A percentile compares a stretch with the other conserved stretches of the same genome.
These are phyloP conservation scores for Symmetrospora coprosmae DNA, from an alignment of 768 basidiomycete species.

Conservation along the genomic window DNA sequence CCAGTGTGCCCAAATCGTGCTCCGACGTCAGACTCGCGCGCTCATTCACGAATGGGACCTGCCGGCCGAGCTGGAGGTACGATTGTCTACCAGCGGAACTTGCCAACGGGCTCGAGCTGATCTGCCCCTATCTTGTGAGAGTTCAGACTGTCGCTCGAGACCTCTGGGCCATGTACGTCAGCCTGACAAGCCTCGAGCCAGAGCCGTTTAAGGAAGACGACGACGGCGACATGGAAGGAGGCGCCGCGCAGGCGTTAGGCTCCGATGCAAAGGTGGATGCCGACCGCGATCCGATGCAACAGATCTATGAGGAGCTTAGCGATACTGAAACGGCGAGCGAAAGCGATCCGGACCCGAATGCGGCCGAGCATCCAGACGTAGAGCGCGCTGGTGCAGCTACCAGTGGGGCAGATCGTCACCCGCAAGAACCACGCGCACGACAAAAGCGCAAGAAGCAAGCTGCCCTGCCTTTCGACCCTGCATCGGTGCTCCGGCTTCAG, in stretches of 20 bases:
- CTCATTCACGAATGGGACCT: slow-evolving; percentile 18
- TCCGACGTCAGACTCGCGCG: slow-evolving; percentile 35
- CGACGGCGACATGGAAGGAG: background rate
- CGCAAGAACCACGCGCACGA: background rate
- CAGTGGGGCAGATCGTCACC: background rate
- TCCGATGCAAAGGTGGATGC: too few relatives aligned
- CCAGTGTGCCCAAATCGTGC: slow-evolving; percentile 36
- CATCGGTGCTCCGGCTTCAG: background rate
- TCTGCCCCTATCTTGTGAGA: background rate
- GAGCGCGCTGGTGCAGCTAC: background rate
- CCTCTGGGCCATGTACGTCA: slow-evolving; percentile 22
- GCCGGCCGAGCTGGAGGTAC: slow-evolving; percentile 20
- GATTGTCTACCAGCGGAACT: too few relatives aligned
- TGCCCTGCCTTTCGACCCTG: background rate
- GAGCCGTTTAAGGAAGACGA: slow-evolving; percentile 9
- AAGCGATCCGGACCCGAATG: background rate
- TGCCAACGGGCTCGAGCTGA: too few relatives aligned
- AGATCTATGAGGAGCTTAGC: slow-evolving; percentile 8
- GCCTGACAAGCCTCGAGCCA: slow-evolving; percentile 1
- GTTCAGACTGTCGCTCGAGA: slow-evolving; percentile 15
- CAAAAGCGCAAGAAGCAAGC: background rate
- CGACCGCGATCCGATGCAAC: background rate
- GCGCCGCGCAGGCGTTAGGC: background rate
- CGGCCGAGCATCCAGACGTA: background rate
- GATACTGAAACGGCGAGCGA: background rate